Percentiles rank a stretch among this genome's conserved stretches.
Evolutionary conservation across 2,329 filamentous ascomycete species (phyloP).

Genomic region (Mariannaea elegans): DNA sequence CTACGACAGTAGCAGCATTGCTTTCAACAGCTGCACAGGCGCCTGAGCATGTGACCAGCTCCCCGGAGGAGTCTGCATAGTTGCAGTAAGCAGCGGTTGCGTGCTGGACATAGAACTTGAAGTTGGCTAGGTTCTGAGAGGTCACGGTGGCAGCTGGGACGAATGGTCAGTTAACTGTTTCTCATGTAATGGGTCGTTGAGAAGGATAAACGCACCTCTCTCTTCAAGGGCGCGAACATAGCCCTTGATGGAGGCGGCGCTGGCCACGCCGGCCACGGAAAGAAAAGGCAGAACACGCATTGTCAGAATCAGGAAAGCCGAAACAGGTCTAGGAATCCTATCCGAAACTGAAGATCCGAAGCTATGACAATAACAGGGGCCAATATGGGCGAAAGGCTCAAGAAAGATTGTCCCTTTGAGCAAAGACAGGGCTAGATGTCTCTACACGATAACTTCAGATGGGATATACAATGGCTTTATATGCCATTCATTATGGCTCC

Average conservation of each 20-base stretch:
- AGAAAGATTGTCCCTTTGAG: not conserved
- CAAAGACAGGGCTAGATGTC: not conserved
- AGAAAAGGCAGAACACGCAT: conserved; percentile 41
- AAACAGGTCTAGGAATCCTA: not conserved
- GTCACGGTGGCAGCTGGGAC: conserved; percentile 36
- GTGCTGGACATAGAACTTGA: conserved; percentile 62
- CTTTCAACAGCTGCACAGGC: conserved; percentile 55
- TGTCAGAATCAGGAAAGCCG: not conserved
- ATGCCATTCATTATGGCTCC: not conserved
- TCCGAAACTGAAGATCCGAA: no score
- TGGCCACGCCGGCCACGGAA: conserved; percentile 37
- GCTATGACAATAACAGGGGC: no score
- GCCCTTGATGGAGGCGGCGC: conserved; percentile 37
- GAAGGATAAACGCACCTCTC: conserved; percentile 43
- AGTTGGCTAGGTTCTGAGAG: conserved; percentile 45
- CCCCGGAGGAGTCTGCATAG: conserved; percentile 48
- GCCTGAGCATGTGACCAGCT: conserved; percentile 53
- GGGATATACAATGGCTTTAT: not conserved
- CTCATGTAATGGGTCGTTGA: no score
- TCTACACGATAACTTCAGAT: not conserved
- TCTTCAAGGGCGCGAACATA: conserved; percentile 41
- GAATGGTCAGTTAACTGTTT: not conserved
- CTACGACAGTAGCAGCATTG: conserved; percentile 54
- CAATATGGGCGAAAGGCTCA: no score
- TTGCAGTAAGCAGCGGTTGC: conserved; percentile 65